These are phyloP conservation scores for Apiospora sp. DNA, from an alignment of 2,329 filamentous ascomycete species.

Conservation along the genomic window DNA sequence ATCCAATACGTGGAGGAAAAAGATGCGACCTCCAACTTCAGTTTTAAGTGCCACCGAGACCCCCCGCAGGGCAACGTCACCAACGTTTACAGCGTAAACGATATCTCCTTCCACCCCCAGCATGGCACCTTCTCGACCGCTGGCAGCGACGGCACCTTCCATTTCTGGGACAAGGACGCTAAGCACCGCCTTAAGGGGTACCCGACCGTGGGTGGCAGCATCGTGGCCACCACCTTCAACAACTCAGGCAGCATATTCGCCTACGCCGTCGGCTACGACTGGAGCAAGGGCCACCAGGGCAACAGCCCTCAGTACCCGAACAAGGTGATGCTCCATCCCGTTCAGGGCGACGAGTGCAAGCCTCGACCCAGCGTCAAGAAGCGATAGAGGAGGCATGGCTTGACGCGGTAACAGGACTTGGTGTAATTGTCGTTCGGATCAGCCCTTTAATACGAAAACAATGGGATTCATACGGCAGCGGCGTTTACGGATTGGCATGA, in stretches of 20 bases:
- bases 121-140: conserved; percentile 99
- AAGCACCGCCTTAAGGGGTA: conserved; percentile 92
- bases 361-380: conserved; percentile 67
- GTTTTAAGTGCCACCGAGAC: conserved; percentile 98
- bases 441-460: conserved; percentile 16
- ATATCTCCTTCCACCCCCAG: conserved; percentile 95
- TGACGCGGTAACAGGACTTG: background rate
- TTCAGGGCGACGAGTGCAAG: conserved; percentile 70
- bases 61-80: conserved; percentile 76
- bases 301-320: conserved; percentile 79
- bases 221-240: conserved; percentile 92
- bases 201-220: conserved; percentile 82
- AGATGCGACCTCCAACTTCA: conserved; percentile 92
- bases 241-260: conserved; percentile 83
- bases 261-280: conserved; percentile 94
- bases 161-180: conserved; percentile 94
- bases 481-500: conserved; percentile 17
- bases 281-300: conserved; percentile 92
- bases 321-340: conserved; percentile 87
- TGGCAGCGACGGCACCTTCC: conserved; percentile 94
- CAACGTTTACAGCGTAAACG: conserved; percentile 94
- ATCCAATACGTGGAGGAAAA: conserved; percentile 99
- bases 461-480: background rate
- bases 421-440: conserved; percentile 3
- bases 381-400: conserved; percentile 30